Evolutionary conservation across 2,329 filamentous ascomycete genomes (phyloP).

Genomic region (Neofusicoccum ribis): DNA sequence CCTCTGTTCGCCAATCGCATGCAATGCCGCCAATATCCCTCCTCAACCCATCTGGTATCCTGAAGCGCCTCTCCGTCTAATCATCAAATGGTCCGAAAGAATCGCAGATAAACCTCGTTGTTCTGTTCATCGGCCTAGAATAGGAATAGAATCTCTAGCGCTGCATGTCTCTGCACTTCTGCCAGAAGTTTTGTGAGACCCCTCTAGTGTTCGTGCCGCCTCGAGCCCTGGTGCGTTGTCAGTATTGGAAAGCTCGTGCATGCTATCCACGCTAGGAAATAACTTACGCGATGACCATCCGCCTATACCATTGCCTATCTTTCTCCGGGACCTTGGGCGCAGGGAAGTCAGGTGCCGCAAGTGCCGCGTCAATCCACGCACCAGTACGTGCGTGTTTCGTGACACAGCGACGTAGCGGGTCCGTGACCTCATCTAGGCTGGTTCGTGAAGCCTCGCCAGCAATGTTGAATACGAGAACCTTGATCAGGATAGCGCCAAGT

Average conservation of each 20-base stretch:
- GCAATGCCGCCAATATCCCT: constrained; percentile 8
- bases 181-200: constrained; percentile 15
- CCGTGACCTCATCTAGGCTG: constrained; percentile 11
- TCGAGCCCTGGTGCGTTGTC: constrained; percentile 7
- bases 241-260: background rate
- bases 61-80: constrained; percentile 6
- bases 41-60: constrained; percentile 11
- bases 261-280: background rate
- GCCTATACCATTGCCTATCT: constrained; percentile 15
- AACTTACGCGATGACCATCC: constrained; percentile 19
- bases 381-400: constrained; percentile 2
- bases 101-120: background rate
- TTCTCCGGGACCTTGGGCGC: constrained; percentile 17
- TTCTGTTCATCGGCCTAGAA: background rate
- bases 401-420: constrained; percentile 5
- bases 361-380: constrained; percentile 10
- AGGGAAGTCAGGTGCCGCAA: constrained; percentile 11
- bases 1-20: constrained; percentile 6
- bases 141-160: background rate
- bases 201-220: constrained; percentile 12
- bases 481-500: background rate
- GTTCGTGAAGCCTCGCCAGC: constrained; percentile 15
- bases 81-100: background rate
- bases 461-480: constrained; percentile 16
- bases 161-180: constrained; percentile 14